Evolutionary conservation across 108 stramenopile genomes (phyloP), one percentile per base, ranked within the genome.

Genomic region (Mayamaea pseudoterrestris): DNA sequence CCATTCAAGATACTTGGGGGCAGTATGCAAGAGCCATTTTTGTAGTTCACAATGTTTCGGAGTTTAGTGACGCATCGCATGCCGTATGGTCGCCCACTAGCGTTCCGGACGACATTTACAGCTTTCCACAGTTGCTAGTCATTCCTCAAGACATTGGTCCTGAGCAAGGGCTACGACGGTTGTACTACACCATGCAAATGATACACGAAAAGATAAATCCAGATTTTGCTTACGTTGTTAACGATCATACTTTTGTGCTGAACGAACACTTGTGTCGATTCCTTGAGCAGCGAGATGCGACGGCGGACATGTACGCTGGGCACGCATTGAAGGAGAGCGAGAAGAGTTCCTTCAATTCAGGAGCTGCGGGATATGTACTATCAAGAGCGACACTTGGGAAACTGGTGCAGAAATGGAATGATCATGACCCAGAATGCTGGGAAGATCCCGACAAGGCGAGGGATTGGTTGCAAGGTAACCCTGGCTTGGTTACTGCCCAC

Each of bases 221-320:
- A 7, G 85, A 85, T 53, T 92, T 85, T 66, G 83, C 70, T 14
- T 92, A 88, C 58, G 84, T 92, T 53, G 83, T 83, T 40, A 92
- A 92, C 65, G 90, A 92, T 66, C 90, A 92, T 50, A 88, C 90
- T 11, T 87, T 73, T 66, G 83, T 92, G 7, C 68, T 92, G 25
- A 83, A 85, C 9, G 73, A 68, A 52, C 75, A 92, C 57, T 60
- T 87, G 14, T 82, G 80, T 49, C 63, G 63, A 28, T 92, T 75
- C 49, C 42, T 92, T 47, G 63, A 63, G 30, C 30, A 63, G 36
- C 47, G 36, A 41, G 57, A 73, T 53, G 68, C 80, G 21, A 53
- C 50, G 5, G 55, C 69, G 14, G 68, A 80, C 43, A 43, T 85
- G 49, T 92, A 92, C 45, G 79, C 74, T 41, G 90, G 90, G 0